Conservation (phyloP, 2,329 filamentous ascomycete species). For the Teratosphaeria nubilosa region DNA sequence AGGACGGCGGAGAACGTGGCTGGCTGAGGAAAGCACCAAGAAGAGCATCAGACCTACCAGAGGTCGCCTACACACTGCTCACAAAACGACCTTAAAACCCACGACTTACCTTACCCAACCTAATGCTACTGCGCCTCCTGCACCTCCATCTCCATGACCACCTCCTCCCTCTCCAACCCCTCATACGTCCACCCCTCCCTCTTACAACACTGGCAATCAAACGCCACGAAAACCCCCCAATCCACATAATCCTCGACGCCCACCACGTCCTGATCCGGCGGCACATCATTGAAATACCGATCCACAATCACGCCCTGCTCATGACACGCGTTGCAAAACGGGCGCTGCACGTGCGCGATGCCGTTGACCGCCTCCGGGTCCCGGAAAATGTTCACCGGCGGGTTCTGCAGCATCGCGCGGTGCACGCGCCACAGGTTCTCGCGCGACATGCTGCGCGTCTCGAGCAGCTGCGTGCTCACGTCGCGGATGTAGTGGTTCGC, state of each 20-base stretch:
- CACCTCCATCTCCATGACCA: background rate
- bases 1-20: constrained; percentile 37
- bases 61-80: background rate
- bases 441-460: background rate
- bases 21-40: constrained; percentile 3
- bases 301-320: background rate
- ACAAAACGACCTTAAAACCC: background rate
- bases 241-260: background rate
- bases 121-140: background rate
- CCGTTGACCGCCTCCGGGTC: background rate
- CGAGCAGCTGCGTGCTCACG: background rate
- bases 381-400: background rate
- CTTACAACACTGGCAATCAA: constrained; percentile 1
- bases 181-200: background rate
- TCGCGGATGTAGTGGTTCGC: background rate
- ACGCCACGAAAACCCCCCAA: constrained; percentile 2
- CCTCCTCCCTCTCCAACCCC: background rate
- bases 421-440: background rate
- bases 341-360: background rate
- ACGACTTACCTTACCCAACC: background rate
- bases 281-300: background rate
- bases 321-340: background rate
- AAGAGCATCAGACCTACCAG: background rate
- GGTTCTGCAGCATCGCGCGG: background rate
- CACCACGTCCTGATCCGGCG: background rate